phyloP scores from a whole-genome alignment of 805 yeast genomes.

The Saccharomyces jurei region DNA sequence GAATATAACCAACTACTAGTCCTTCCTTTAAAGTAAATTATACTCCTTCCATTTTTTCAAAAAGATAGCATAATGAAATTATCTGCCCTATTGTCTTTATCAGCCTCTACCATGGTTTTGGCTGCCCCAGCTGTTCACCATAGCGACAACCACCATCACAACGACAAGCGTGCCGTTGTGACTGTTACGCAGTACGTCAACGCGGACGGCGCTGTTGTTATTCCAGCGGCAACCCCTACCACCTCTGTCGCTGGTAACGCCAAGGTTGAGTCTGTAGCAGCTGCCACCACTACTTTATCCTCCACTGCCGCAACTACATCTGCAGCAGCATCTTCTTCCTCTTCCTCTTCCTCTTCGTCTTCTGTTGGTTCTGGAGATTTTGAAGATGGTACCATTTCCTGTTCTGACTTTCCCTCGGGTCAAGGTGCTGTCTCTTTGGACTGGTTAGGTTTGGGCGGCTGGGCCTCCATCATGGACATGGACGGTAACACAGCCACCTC shows the following conservation, averaged over 20 bases:
- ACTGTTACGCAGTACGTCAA: constrained; percentile 29
- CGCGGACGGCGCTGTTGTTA: constrained; percentile 23
- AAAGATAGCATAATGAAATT: constrained; percentile 14
- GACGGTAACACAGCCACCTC: constrained; percentile 56
- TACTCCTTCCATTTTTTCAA: neutral
- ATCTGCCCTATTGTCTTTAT: constrained; percentile 15
- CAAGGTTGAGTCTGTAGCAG: constrained; percentile 1
- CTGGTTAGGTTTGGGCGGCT: constrained; percentile 46
- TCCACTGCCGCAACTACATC: constrained; percentile 14
- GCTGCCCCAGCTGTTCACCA: constrained; percentile 26
- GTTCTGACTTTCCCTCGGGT: constrained; percentile 61
- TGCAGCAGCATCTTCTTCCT: constrained; percentile 19
- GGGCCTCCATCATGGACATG: constrained; percentile 45
- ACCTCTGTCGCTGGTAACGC: constrained; percentile 6
- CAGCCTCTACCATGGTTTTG: constrained; percentile 20
- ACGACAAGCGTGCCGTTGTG: constrained; percentile 27
- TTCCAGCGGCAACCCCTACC: constrained; percentile 20
- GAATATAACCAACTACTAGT: constrained; percentile 8
- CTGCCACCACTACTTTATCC: constrained; percentile 6
- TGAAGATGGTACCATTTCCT: constrained; percentile 58
- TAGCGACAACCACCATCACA: constrained; percentile 12
- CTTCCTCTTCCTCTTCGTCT: constrained; percentile 27
- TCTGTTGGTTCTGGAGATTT: constrained; percentile 44
- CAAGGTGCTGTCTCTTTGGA: constrained; percentile 58
- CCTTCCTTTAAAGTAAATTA: constrained; percentile 6